Conservation (phyloP, 2,329 filamentous ascomycete genomes). For the Trichoderma cornu-damae region DNA sequence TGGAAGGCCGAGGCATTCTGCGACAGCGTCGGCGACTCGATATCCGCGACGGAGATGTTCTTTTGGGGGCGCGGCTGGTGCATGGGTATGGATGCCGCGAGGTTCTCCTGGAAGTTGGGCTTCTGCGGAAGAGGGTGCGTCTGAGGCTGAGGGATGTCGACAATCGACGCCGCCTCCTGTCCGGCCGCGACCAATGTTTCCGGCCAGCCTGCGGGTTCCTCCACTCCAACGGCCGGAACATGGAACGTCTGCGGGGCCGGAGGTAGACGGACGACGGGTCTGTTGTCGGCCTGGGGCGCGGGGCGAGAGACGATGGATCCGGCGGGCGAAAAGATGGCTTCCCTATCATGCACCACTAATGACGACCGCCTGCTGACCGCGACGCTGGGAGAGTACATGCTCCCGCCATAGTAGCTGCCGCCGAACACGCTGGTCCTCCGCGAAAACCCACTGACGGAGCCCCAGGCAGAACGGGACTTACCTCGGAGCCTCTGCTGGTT, state of each 20-base stretch:
- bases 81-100: slow-evolving; percentile 59
- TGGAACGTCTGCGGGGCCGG: slow-evolving; percentile 44
- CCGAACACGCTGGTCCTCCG: slow-evolving; percentile 80
- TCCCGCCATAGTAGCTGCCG: slow-evolving; percentile 66
- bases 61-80: slow-evolving; percentile 95
- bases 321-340: slow-evolving; percentile 73
- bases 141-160: slow-evolving; percentile 53
- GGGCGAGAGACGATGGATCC: slow-evolving; percentile 70
- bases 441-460: slow-evolving; percentile 61
- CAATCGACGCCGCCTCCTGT: slow-evolving; percentile 39
- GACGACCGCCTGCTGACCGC: slow-evolving; percentile 88
- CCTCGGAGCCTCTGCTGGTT: slow-evolving; percentile 75
- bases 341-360: slow-evolving; percentile 54
- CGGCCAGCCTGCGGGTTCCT: slow-evolving; percentile 19
- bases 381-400: slow-evolving; percentile 78
- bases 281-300: slow-evolving; percentile 55
- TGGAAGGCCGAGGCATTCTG: slow-evolving; percentile 70
- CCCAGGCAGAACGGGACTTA: slow-evolving; percentile 67
- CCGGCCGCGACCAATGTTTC: slow-evolving; percentile 20
- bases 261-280: slow-evolving; percentile 79
- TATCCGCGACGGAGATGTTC: slow-evolving; percentile 84
- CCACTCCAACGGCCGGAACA: slow-evolving; percentile 25
- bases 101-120: slow-evolving; percentile 53
- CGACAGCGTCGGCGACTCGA: slow-evolving; percentile 69
- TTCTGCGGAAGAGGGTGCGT: slow-evolving; percentile 55